These are phyloP conservation scores for Sinapis alba DNA, from an alignment of 441 rosid genomes.

Conservation along the genomic window DNA sequence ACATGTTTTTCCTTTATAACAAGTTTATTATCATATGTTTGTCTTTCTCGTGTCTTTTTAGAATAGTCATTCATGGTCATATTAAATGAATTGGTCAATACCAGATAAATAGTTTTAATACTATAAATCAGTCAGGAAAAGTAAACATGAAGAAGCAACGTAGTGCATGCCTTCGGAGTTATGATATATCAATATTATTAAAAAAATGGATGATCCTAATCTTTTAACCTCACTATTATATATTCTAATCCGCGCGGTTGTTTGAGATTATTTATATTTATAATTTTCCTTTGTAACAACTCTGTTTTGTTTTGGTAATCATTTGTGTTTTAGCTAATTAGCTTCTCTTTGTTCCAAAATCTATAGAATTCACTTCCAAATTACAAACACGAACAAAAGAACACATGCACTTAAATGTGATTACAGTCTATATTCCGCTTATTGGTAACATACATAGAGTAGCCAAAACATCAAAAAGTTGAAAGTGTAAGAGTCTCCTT, in stretches of 20 bases:
- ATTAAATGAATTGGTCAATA: neutral
- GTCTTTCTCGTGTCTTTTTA: neutral
- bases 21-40: neutral
- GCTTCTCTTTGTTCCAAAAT: neutral
- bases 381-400: neutral
- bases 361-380: neutral
- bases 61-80: neutral
- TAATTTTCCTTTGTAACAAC: no score
- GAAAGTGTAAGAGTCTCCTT: neutral
- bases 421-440: neutral
- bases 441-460: neutral
- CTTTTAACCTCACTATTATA: no score
- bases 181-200: neutral
- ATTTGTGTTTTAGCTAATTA: no score
- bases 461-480: neutral
- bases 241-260: no score
- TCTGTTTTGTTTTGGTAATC: neutral
- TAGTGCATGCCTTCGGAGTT: neutral
- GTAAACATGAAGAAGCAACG: neutral
- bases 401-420: neutral
- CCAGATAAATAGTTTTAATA: neutral
- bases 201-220: neutral
- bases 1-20: neutral
- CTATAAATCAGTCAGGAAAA: neutral
- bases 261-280: no score